Percentiles rank a stretch among this genome's conserved stretches.
Conservation (phyloP, 345 rosid species). For the Eucalyptus curtisii region DNA sequence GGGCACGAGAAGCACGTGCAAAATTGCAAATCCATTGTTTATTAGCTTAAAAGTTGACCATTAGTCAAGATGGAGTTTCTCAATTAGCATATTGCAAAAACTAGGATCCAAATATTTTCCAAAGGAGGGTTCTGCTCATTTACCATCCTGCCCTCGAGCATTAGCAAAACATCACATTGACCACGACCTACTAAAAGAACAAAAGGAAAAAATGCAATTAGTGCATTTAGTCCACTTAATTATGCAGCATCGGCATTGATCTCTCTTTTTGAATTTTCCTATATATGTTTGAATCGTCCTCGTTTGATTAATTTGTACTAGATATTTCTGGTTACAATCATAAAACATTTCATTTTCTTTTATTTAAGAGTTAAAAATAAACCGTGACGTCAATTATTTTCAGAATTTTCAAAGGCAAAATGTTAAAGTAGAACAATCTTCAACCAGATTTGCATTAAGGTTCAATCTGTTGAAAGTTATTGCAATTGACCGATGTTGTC, state of each 20-base stretch:
- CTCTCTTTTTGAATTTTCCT: neutral
- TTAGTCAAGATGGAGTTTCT: neutral
- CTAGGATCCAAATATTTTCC: neutral
- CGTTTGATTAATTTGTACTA: neutral
- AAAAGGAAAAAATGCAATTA: neutral
- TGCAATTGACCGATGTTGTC: neutral
- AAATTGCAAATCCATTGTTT: neutral
- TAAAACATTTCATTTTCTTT: neutral
- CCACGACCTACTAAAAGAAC: neutral
- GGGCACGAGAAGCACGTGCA: neutral
- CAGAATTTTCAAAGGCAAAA: no score
- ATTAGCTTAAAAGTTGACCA: neutral
- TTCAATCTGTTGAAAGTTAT: neutral
- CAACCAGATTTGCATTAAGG: neutral
- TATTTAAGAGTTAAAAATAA: no score
- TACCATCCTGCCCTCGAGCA: neutral
- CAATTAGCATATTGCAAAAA: neutral
- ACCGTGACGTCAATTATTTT: no score
- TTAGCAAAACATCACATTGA: neutral
- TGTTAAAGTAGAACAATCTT: neutral
- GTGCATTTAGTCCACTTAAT: neutral
- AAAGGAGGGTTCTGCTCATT: no score
- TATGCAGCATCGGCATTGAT: neutral
- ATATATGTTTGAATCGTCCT: neutral
- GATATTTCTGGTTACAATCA: neutral